phyloP scores from a whole-genome alignment of 2,329 filamentous ascomycete genomes.

The Gaeumannomyces tritici region DNA sequence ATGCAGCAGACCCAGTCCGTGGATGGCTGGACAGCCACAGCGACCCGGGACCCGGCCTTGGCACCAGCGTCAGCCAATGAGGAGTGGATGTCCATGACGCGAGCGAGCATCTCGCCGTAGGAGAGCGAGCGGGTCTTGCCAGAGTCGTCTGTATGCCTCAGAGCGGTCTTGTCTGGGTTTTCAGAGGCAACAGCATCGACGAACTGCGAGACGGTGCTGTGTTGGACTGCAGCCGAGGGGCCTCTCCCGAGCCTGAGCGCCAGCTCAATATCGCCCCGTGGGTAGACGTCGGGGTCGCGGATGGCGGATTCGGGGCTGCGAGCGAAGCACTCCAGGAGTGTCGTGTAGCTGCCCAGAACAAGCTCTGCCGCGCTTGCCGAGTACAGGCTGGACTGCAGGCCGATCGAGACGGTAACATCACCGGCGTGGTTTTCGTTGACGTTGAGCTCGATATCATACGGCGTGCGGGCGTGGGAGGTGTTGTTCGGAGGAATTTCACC shows the following conservation, averaged over 20 bases:
- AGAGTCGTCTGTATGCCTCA: too few species aligned
- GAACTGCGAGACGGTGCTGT: not conserved
- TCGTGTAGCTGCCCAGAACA: not conserved
- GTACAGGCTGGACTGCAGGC: not conserved
- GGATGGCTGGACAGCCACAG: slow-evolving; percentile 25
- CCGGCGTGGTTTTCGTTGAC: not conserved
- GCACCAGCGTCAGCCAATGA: too few species aligned
- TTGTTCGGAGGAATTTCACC: too few species aligned
- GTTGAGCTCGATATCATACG: not conserved
- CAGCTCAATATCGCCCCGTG: too few species aligned
- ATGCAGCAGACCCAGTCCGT: slow-evolving; percentile 17
- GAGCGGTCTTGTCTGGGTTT: too few species aligned
- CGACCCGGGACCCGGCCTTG: slow-evolving; percentile 15
- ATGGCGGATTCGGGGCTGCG: too few species aligned
- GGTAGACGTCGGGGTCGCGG: too few species aligned
- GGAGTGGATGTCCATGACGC: not conserved
- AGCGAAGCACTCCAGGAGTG: not conserved
- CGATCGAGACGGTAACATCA: not conserved
- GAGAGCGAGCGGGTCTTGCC: not conserved
- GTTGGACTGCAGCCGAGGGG: too few species aligned
- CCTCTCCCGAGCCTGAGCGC: too few species aligned
- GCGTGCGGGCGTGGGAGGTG: too few species aligned
- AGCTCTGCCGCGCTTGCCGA: not conserved
- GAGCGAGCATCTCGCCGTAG: not conserved
- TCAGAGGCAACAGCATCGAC: too few species aligned